Percentiles rank a stretch among this genome's conserved stretches.
Conservation (phyloP, 2,329 filamentous ascomycete species). For the Ophiostoma pallidulum region DNA sequence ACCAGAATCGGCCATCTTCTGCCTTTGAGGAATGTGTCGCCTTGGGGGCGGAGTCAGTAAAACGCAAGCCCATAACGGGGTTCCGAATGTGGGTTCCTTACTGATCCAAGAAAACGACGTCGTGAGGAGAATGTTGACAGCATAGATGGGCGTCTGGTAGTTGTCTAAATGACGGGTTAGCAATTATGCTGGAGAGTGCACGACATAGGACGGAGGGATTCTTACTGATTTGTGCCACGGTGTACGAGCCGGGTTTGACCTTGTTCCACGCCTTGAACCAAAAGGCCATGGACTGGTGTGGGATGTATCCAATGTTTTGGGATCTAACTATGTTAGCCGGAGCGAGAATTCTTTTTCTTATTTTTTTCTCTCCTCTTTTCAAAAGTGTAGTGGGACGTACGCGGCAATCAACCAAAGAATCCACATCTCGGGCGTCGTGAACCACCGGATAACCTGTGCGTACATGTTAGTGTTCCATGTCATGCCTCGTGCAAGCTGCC, state of each 20-base stretch:
- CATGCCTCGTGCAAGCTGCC: too few relatives aligned
- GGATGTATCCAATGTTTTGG: too few relatives aligned
- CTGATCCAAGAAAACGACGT: constrained; percentile 10
- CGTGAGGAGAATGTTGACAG: constrained; percentile 6
- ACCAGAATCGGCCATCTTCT: constrained; percentile 11
- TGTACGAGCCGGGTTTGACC: constrained; percentile 9
- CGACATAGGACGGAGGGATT: background rate
- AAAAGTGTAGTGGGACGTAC: constrained; percentile 6
- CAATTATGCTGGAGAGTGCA: background rate
- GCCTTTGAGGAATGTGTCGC: constrained; percentile 8
- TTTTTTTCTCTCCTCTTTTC: too few relatives aligned
- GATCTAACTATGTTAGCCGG: too few relatives aligned
- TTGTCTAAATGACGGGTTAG: constrained; percentile 8
- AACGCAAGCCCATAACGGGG: too few relatives aligned
- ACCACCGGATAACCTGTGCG: constrained; percentile 9
- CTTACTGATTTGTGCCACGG: constrained; percentile 12
- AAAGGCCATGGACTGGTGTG: constrained; percentile 13
- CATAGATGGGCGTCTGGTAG: constrained; percentile 14
- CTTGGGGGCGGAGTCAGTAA: background rate
- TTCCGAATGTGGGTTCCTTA: too few relatives aligned
- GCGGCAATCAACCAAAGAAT: constrained; percentile 11
- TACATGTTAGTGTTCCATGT: too few relatives aligned
- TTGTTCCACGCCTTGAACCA: constrained; percentile 17
- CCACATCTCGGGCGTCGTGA: constrained; percentile 9
- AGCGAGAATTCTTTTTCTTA: too few relatives aligned